These are phyloP conservation scores for Leishmania martiniquensis DNA, from an alignment of 208 protist species.

Conservation along the genomic window DNA sequence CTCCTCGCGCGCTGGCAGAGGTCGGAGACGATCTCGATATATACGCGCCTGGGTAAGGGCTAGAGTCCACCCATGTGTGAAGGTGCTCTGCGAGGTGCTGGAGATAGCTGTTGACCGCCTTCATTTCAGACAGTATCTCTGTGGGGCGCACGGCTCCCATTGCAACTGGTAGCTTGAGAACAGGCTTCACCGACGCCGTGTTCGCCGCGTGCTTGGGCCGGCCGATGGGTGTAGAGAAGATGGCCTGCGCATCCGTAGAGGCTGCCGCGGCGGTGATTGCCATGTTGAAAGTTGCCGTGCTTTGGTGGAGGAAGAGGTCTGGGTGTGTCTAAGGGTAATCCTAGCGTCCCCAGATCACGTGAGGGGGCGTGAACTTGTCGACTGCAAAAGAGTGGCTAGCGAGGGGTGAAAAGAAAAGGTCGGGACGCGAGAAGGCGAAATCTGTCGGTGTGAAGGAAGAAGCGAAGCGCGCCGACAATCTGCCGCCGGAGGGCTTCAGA, in stretches of 20 bases:
- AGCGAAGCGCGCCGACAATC: background rate
- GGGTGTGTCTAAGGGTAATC: background rate
- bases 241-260: background rate
- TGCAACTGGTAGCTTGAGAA: background rate
- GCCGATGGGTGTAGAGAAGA: slow-evolving; percentile 1
- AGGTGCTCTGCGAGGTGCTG: slow-evolving; percentile 2
- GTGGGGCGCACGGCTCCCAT: background rate
- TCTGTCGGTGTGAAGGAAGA: background rate
- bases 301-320: background rate
- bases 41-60: background rate
- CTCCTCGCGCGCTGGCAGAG: background rate
- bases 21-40: background rate
- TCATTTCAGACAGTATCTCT: background rate
- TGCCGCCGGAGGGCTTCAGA: background rate
- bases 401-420: background rate
- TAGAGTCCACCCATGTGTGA: background rate
- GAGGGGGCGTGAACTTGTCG: background rate
- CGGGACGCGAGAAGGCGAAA: background rate
- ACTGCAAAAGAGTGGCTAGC: too few relatives aligned
- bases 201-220: background rate
- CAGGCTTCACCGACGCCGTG: too few relatives aligned
- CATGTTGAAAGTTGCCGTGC: background rate
- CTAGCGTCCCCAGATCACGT: background rate
- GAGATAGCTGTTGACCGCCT: background rate
- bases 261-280: background rate